Conservation (phyloP, 2,329 filamentous ascomycete species). For the Aspergillus sp. region DNA sequence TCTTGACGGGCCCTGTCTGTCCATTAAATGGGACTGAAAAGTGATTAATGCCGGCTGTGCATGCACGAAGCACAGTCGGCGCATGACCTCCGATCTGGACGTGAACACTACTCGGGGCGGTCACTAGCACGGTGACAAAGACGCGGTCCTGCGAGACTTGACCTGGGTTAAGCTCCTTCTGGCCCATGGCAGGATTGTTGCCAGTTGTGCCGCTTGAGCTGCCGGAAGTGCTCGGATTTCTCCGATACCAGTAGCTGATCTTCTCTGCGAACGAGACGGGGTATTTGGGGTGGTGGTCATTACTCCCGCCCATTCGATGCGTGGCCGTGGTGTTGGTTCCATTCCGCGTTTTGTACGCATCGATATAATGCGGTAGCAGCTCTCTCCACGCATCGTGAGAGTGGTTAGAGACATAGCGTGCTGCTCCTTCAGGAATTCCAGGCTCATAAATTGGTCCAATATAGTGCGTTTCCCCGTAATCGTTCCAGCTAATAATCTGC, state of each 20-base stretch:
- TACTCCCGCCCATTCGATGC: constrained; percentile 35
- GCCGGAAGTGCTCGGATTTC: constrained; percentile 25
- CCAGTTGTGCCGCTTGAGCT: constrained; percentile 27
- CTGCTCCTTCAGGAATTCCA: constrained; percentile 44
- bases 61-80: constrained; percentile 16
- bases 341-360: constrained; percentile 26
- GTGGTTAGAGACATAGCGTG: constrained; percentile 17
- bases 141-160: constrained; percentile 26
- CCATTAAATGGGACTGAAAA: constrained; percentile 27
- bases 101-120: constrained; percentile 19
- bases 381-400: constrained; percentile 23
- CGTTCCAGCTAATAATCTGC: constrained; percentile 54
- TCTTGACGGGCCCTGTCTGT: constrained; percentile 20
- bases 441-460: constrained; percentile 45
- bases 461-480: constrained; percentile 56
- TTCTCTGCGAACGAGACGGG: constrained; percentile 18
- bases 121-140: constrained; percentile 22
- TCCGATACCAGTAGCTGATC: constrained; percentile 30
- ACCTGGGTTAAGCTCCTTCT: constrained; percentile 18
- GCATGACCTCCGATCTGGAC: constrained; percentile 22
- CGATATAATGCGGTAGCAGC: constrained; percentile 29
- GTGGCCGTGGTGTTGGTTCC: constrained; percentile 18
- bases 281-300: constrained; percentile 27
- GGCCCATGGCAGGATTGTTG: constrained; percentile 25
- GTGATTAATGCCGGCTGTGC: constrained; percentile 21